Conservation (phyloP, 1,284 basidiomycete species). For the Ganoderma leucocontextum region DNA sequence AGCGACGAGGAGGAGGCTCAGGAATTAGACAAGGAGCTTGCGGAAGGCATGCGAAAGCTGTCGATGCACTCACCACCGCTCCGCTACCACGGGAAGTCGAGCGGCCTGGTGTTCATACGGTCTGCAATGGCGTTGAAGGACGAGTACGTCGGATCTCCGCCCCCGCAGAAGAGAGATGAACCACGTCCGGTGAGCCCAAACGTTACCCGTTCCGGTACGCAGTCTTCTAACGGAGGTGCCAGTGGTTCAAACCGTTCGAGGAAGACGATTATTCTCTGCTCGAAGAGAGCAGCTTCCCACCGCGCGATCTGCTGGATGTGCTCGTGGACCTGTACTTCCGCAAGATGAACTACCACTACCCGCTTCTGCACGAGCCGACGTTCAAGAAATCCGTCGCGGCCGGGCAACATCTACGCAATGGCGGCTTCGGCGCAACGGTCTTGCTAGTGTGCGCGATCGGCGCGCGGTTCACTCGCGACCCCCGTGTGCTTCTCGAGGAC, state of each 20-base stretch:
- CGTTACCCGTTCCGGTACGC: not conserved
- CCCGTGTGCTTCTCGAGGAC: constrained; percentile 62
- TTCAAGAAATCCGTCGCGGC: constrained; percentile 67
- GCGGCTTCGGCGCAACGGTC: constrained; percentile 73
- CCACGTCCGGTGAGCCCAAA: constrained; percentile 26
- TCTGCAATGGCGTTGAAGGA: constrained; percentile 55
- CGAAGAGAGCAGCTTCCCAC: constrained; percentile 55
- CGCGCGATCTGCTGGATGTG: constrained; percentile 61
- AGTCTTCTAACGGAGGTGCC: not conserved
- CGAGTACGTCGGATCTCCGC: constrained; percentile 24
- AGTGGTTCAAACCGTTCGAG: not conserved
- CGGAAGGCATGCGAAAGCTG: constrained; percentile 34
- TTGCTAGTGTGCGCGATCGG: constrained; percentile 81
- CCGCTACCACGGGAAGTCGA: constrained; percentile 62
- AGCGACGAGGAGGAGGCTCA: not conserved
- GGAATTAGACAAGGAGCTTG: constrained; percentile 12
- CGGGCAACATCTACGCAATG: constrained; percentile 62
- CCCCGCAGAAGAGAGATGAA: not conserved
- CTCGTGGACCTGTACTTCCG: constrained; percentile 80
- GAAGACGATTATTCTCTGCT: constrained; percentile 18
- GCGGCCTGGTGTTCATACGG: constrained; percentile 56
- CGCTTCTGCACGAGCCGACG: constrained; percentile 80
- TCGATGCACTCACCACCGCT: constrained; percentile 37
- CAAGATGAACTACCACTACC: constrained; percentile 66
- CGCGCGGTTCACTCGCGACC: constrained; percentile 72